phyloP scores from a whole-genome alignment of 768 basidiomycete species.

The Leucogyrophana mollusca region DNA sequence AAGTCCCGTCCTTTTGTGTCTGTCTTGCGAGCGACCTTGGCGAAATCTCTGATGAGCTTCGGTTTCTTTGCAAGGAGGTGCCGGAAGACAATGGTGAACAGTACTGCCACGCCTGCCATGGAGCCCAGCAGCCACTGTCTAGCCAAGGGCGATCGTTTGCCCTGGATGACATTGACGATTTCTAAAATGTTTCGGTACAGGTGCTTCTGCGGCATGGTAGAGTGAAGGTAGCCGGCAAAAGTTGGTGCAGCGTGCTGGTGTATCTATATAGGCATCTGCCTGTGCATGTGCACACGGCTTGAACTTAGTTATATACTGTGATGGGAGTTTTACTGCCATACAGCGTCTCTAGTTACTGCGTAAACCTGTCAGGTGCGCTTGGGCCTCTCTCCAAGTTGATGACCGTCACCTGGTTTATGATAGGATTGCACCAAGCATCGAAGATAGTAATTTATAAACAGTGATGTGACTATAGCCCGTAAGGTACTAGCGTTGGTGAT shows the following conservation, averaged over 20 bases:
- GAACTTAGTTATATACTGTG: too few species aligned
- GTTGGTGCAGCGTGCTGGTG: not conserved
- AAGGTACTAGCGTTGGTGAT: not conserved
- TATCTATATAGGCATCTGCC: too few species aligned
- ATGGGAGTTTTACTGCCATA: too few species aligned
- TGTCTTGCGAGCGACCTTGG: slow-evolving; percentile 9
- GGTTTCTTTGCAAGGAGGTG: not conserved
- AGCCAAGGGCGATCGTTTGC: not conserved
- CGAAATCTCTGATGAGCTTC: slow-evolving; percentile 12
- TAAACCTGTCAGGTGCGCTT: too few species aligned
- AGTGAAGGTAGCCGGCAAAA: not conserved
- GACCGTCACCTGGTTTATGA: too few species aligned
- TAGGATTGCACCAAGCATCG: too few species aligned
- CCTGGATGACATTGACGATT: not conserved
- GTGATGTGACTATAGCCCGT: not conserved
- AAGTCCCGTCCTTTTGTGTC: slow-evolving; percentile 1
- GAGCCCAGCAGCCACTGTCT: not conserved
- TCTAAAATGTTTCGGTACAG: not conserved
- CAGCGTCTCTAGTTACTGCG: too few species aligned
- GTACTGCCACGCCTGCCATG: slow-evolving; percentile 7
- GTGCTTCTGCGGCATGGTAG: not conserved
- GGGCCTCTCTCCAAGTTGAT: too few species aligned
- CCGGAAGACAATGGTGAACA: slow-evolving; percentile 7
- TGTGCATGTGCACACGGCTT: too few species aligned
- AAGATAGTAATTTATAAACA: too few species aligned